A percentile compares a stretch with the other conserved stretches of the same genome.
Evolutionary conservation across 805 yeast genomes (phyloP).

Genomic region (Candida easanensis): DNA sequence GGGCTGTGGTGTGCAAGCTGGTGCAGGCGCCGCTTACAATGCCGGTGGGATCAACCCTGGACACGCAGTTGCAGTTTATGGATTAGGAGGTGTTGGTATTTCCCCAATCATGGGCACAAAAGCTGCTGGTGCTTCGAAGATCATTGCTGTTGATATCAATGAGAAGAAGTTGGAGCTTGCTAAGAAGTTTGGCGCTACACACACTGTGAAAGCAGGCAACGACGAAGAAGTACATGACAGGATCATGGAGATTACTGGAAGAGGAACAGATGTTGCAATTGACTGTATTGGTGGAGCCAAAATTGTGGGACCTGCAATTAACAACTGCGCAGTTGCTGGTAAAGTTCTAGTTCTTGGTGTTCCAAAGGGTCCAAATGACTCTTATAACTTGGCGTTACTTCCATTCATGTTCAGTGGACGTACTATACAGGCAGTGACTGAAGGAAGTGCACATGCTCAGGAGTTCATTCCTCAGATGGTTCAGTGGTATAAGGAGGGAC

Average conservation of each 20-base stretch:
- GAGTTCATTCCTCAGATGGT: constrained; percentile 8
- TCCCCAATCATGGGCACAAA: constrained; percentile 71
- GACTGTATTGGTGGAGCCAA: constrained; percentile 11
- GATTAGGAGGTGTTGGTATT: constrained; percentile 69
- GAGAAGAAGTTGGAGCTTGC: constrained; percentile 66
- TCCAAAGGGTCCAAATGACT: constrained; percentile 3
- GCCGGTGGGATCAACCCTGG: constrained; percentile 7
- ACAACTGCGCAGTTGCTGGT: constrained; percentile 1
- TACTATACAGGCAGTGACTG: neutral
- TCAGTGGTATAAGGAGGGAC: constrained; percentile 4
- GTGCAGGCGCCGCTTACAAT: constrained; percentile 9
- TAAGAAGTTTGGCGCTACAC: constrained; percentile 60
- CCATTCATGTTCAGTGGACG: constrained; percentile 2
- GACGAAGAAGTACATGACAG: constrained; percentile 7
- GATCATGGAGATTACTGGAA: constrained; percentile 11
- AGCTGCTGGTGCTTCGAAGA: constrained; percentile 69
- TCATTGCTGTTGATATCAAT: constrained; percentile 63
- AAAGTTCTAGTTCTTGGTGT: constrained; percentile 4
- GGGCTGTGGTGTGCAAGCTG: constrained; percentile 15
- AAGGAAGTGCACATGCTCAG: constrained; percentile 3
- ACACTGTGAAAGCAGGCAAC: constrained; percentile 35
- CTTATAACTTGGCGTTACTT: neutral
- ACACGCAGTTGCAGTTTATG: constrained; percentile 8
- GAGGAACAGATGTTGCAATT: constrained; percentile 10
- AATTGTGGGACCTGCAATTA: constrained; percentile 3